Evolutionary conservation across 1,284 basidiomycete species (phyloP), one percentile per base, ranked within the genome.

Genomic region (Sparassis latifolia): DNA sequence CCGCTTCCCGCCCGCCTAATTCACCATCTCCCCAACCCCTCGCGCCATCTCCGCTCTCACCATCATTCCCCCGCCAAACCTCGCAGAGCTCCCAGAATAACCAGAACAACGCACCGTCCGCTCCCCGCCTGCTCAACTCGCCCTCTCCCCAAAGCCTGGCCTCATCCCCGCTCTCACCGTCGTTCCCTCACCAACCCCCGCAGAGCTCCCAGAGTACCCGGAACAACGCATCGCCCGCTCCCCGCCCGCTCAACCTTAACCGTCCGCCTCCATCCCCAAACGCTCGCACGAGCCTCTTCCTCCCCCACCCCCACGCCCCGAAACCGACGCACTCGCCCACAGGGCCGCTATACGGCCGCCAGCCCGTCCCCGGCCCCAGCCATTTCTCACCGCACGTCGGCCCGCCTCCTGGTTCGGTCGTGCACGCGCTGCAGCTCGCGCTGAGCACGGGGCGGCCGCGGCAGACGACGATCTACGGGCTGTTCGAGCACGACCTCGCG

Each of bases 291-390:
- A 81, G 75, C 48, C 63, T 84, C 28, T 89, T 86, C 64, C 70
- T 82, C 12, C 86, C 86, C 0, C 85, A 88, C 59, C 86, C 85
- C 0, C 82, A 84, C 58, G 86, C 86, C 1, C 86, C 86, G 0
- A 84, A 82, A 47, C 74, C 80, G 0, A 61, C 71, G 1, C 57
- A 64, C 10, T 52, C 66, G 12, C 67, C 73, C 9, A 59, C 67
- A 33, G 82, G 82, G 0, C 82, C 84, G 0, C 78, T 84, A 78
- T 85, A 82, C 61, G 77, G 80, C 52, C 73, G 75, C 39, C 52
- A 64, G 48, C 58, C 62, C 10, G 10, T 42, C 6, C 48, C 49
- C 4, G 29, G 52, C 6, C 49, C 52, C 6, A 40, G 47, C 2
- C 44, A 54, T 20, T 20, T 20, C 20, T n/a, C n/a, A n/a, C n/a